Percentiles rank a stretch among this genome's conserved stretches.
Evolutionary conservation across 495 filamentous ascomycete genomes (phyloP).

Genomic region (Glutinoglossum americanum): DNA sequence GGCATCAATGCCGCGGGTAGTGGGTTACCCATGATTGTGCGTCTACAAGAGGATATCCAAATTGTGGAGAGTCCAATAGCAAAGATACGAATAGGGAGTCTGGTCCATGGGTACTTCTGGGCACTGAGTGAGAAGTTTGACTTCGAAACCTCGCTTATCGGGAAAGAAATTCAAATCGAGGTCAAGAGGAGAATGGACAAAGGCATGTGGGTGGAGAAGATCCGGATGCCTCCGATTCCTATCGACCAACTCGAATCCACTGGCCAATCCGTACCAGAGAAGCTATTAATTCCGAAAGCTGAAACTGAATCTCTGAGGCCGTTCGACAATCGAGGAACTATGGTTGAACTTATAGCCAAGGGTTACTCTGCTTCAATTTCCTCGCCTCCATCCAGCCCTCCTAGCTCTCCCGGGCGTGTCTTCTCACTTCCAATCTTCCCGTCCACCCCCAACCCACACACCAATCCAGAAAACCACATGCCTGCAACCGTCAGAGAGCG

Average conservation of each 20-base stretch:
- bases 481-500: constrained; percentile 40
- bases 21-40: constrained; percentile 70
- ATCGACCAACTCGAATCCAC: constrained; percentile 22
- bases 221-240: constrained; percentile 29
- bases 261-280: constrained; percentile 7
- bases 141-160: constrained; percentile 42
- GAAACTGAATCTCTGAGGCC: constrained; percentile 37
- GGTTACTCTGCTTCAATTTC: constrained; percentile 35
- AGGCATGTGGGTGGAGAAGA: constrained; percentile 53
- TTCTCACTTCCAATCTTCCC: constrained; percentile 31
- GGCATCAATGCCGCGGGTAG: constrained; percentile 66
- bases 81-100: constrained; percentile 57
- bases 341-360: constrained; percentile 51
- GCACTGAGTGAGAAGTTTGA: constrained; percentile 54
- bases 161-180: constrained; percentile 49
- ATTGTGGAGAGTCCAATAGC: constrained; percentile 34
- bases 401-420: constrained; percentile 41
- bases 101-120: constrained; percentile 79
- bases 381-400: constrained; percentile 45
- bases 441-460: constrained; percentile 5
- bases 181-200: constrained; percentile 47
- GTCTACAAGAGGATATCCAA: constrained; percentile 65
- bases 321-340: constrained; percentile 38
- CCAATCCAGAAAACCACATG: constrained; percentile 12
- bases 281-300: constrained; percentile 26